Conservation (phyloP, 2,329 filamentous ascomycete genomes). For the Gnomoniopsis smithogilvyi region DNA sequence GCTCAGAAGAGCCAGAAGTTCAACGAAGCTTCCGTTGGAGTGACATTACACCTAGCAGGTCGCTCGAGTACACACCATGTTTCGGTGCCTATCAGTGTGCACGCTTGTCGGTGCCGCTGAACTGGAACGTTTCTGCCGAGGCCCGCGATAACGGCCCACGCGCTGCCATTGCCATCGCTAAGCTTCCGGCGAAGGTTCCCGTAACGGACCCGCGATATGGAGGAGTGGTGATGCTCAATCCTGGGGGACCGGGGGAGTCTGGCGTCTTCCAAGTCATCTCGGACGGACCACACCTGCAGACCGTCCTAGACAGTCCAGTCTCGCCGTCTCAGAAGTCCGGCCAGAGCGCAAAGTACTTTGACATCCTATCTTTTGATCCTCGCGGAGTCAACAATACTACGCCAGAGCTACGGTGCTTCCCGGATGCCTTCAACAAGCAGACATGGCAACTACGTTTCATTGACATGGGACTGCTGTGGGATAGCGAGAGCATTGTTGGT, state of each 20-base stretch:
- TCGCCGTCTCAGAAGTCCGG: not conserved
- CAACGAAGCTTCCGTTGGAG: constrained; percentile 14
- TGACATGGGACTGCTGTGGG: constrained; percentile 4
- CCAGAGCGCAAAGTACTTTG: constrained; percentile 26
- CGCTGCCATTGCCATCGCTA: constrained; percentile 36
- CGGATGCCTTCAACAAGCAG: constrained; percentile 19
- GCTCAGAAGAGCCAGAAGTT: not conserved
- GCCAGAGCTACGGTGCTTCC: constrained; percentile 30
- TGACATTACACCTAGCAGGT: constrained; percentile 14
- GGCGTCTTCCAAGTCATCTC: constrained; percentile 27
- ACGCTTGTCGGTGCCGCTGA: constrained; percentile 38
- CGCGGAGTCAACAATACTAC: constrained; percentile 34
- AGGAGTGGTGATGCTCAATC: constrained; percentile 36
- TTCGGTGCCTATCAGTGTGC: constrained; percentile 36
- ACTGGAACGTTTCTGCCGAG: constrained; percentile 29
- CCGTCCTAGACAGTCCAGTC: constrained; percentile 24
- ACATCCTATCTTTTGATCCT: constrained; percentile 39
- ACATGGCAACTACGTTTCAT: constrained; percentile 4
- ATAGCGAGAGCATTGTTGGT: constrained; percentile 19
- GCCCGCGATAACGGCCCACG: constrained; percentile 20
- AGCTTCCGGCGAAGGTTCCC: constrained; percentile 32
- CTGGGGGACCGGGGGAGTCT: constrained; percentile 37
- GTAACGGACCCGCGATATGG: constrained; percentile 33
- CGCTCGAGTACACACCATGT: constrained; percentile 29
- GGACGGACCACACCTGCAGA: constrained; percentile 25